Evolutionary conservation across 2,329 filamentous ascomycete genomes (phyloP).

Genomic region (Massarina eburnea): DNA sequence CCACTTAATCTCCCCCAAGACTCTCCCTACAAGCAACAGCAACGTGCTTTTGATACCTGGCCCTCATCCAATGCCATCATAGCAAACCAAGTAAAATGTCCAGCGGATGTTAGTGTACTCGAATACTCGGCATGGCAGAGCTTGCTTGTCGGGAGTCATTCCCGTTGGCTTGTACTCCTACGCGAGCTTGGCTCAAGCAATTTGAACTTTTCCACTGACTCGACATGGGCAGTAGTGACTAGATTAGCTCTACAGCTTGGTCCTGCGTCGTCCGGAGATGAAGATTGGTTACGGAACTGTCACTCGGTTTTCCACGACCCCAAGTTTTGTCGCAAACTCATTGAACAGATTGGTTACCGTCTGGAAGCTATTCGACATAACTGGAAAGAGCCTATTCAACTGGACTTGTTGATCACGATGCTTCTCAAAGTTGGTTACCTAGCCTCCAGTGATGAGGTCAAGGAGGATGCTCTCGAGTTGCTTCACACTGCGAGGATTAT

Average conservation of each 20-base stretch:
- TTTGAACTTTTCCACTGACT: slow-evolving; percentile 62
- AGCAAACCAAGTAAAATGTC: slow-evolving; percentile 54
- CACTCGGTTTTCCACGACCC: slow-evolving; percentile 56
- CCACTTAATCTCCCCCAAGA: slow-evolving; percentile 40
- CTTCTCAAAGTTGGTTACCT: slow-evolving; percentile 45
- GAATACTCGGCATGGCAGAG: slow-evolving; percentile 58
- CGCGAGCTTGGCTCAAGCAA: slow-evolving; percentile 55
- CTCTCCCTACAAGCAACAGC: slow-evolving; percentile 44
- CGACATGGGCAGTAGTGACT: slow-evolving; percentile 52
- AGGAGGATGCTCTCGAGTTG: slow-evolving; percentile 22
- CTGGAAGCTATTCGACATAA: slow-evolving; percentile 54
- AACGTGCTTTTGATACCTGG: slow-evolving; percentile 21
- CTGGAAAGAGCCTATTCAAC: slow-evolving; percentile 61
- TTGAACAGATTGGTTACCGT: slow-evolving; percentile 51
- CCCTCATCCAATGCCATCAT: slow-evolving; percentile 60
- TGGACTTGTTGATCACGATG: slow-evolving; percentile 60
- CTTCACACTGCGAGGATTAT: slow-evolving; percentile 48
- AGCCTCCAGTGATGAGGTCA: slow-evolving; percentile 15
- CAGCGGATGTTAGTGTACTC: slow-evolving; percentile 49
- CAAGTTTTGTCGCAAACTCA: slow-evolving; percentile 52
- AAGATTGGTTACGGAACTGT: slow-evolving; percentile 48
- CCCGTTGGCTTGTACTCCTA: slow-evolving; percentile 54
- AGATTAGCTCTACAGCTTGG: slow-evolving; percentile 61
- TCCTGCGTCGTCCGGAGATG: slow-evolving; percentile 37
- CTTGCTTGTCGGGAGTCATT: slow-evolving; percentile 49